Percentiles rank a stretch among this genome's conserved stretches.
Evolutionary conservation across 306 rosid species (phyloP).

Genomic region (Canavalia gladiata): DNA sequence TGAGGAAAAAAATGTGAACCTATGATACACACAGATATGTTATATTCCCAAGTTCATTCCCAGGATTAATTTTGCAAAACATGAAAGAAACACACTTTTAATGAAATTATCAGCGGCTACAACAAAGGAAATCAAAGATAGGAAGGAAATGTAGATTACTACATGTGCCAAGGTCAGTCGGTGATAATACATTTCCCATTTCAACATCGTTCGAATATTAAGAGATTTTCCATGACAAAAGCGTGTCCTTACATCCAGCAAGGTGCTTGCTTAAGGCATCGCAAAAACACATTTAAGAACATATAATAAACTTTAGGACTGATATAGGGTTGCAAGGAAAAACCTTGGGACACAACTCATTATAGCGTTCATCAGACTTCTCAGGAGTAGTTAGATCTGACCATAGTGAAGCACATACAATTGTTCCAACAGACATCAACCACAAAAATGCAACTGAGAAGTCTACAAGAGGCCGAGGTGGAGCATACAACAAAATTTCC

Average conservation of each 20-base stretch:
- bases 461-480: slow-evolving; percentile 85
- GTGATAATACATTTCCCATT: slow-evolving; percentile 10
- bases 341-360: slow-evolving; percentile 88
- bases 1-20: background rate
- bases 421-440: slow-evolving; percentile 89
- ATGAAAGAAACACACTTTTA: background rate
- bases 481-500: slow-evolving; percentile 88
- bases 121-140: slow-evolving; percentile 35
- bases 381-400: slow-evolving; percentile 71
- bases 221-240: slow-evolving; percentile 35
- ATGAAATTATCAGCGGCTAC: slow-evolving; percentile 26
- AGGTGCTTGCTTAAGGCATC: slow-evolving; percentile 41
- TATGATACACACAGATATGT: background rate
- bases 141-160: slow-evolving; percentile 23
- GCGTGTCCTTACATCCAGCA: slow-evolving; percentile 21
- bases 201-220: slow-evolving; percentile 38
- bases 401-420: slow-evolving; percentile 84
- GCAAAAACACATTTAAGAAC: slow-evolving; percentile 21
- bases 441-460: slow-evolving; percentile 76
- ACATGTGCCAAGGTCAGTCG: slow-evolving; percentile 12
- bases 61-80: slow-evolving; percentile 6
- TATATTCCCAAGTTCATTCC: background rate
- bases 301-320: slow-evolving; percentile 39
- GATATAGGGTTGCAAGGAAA: slow-evolving; percentile 49
- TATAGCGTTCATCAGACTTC: slow-evolving; percentile 75